A percentile compares a stretch with the other conserved stretches of the same genome.
phyloP scores from a whole-genome alignment of 2,329 filamentous ascomycete species.

The Penicillium sp. region DNA sequence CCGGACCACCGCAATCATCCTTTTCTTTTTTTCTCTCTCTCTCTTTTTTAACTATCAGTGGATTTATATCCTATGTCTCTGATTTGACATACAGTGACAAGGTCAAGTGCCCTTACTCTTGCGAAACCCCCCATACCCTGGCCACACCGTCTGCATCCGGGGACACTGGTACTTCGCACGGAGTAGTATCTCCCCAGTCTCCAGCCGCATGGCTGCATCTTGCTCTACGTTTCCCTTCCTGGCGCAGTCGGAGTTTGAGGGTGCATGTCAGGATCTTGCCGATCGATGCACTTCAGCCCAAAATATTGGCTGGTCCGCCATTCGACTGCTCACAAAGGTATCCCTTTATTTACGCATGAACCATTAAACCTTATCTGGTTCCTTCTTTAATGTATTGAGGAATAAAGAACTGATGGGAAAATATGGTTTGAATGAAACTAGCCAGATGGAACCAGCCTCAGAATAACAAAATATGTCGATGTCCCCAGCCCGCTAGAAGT shows the following conservation, averaged over 20 bases:
- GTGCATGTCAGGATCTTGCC: conserved; percentile 61
- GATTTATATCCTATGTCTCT: neutral
- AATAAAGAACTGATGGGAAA: neutral
- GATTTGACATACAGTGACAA: conserved; percentile 3
- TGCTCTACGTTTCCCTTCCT: conserved; percentile 59
- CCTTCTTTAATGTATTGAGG: neutral
- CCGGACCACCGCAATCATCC: conserved; percentile 4
- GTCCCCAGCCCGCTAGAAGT: conserved; percentile 1
- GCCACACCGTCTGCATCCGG: conserved; percentile 11
- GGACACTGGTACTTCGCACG: neutral
- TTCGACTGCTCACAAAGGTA: conserved; percentile 35
- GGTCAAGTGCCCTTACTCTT: neutral
- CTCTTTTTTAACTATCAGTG: neutral
- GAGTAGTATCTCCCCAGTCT: neutral
- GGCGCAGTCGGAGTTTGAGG: conserved; percentile 61
- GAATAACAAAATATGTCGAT: conserved; percentile 9
- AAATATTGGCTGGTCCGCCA: conserved; percentile 49
- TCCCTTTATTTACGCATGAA: conserved; percentile 11
- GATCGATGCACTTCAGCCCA: conserved; percentile 47
- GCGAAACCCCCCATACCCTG: neutral
- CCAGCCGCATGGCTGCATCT: conserved; percentile 13
- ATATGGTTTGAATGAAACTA: neutral
- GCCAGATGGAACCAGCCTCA: conserved; percentile 2
- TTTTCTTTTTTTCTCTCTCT: neutral
- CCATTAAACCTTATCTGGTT: conserved; percentile 5